Percentiles rank a stretch among this genome's conserved stretches.
phyloP scores from a whole-genome alignment of 345 rosid genomes.

The Hirschfeldia incana region DNA sequence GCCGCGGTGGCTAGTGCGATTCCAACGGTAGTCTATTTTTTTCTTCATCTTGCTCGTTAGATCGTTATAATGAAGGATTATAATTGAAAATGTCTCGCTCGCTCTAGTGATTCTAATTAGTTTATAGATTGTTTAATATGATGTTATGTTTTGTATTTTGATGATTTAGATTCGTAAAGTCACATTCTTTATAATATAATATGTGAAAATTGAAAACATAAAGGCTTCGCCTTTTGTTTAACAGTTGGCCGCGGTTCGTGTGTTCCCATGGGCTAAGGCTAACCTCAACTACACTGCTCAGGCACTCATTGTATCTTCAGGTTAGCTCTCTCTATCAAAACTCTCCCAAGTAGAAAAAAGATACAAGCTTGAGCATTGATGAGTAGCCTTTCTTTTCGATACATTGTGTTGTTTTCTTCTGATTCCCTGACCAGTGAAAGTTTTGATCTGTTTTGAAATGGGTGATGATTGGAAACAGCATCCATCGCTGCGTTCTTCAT shows the following conservation, averaged over 20 bases:
- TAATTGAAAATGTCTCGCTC: neutral
- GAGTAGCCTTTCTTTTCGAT: neutral
- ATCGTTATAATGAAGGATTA: neutral
- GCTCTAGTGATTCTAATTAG: neutral
- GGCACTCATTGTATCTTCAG: slow-evolving; percentile 86
- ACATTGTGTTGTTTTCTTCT: neutral
- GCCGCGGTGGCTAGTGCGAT: slow-evolving; percentile 70
- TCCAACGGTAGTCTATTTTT: slow-evolving; percentile 58
- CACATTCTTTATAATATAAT: neutral
- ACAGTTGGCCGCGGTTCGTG: slow-evolving; percentile 57
- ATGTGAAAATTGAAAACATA: neutral
- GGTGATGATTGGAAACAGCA: slow-evolving; percentile 26
- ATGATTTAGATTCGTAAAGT: neutral
- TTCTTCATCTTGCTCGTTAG: neutral
- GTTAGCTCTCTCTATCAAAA: slow-evolving; percentile 1
- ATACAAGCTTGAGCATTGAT: neutral
- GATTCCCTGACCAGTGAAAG: neutral
- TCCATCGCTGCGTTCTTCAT: slow-evolving; percentile 90
- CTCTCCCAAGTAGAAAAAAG: slow-evolving; percentile 12
- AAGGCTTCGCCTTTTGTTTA: neutral
- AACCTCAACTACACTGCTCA: slow-evolving; percentile 91
- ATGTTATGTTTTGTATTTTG: neutral
- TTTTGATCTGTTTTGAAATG: slow-evolving; percentile 13
- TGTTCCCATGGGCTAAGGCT: slow-evolving; percentile 89
- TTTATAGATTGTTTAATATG: neutral